Evolutionary conservation across 345 rosid genomes (phyloP).

Genomic region (Linum trigynum): DNA sequence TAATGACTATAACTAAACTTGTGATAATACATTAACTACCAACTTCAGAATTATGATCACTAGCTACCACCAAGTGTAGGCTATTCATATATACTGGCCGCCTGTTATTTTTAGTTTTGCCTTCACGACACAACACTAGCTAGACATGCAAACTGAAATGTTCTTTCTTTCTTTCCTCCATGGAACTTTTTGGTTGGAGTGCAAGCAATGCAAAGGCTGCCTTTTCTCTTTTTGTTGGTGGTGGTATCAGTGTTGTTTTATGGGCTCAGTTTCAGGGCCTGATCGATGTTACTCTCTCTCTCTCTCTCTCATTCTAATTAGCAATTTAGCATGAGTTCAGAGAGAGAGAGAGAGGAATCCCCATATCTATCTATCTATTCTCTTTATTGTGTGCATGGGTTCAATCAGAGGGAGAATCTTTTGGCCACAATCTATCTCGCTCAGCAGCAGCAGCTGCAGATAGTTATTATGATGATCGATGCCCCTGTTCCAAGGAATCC

Average conservation of each 20-base stretch:
- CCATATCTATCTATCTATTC: too few relatives aligned
- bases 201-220: not conserved
- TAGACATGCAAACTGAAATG: too few relatives aligned
- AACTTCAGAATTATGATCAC: too few relatives aligned
- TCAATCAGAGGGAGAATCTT: not conserved
- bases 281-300: not conserved
- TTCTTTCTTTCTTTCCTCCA: not conserved
- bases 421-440: not conserved
- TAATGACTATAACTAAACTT: too few relatives aligned
- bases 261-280: not conserved
- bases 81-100: too few relatives aligned
- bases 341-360: too few relatives aligned
- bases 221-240: not conserved
- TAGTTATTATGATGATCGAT: not conserved
- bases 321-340: too few relatives aligned
- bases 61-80: too few relatives aligned
- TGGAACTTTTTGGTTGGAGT: not conserved
- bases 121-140: too few relatives aligned
- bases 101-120: too few relatives aligned
- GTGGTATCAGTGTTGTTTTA: not conserved
- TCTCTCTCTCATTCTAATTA: too few relatives aligned
- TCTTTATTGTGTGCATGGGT: not conserved
- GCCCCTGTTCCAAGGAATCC: not conserved
- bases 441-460: not conserved
- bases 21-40: too few relatives aligned